Conservation (phyloP, 75 land plant species). For the Sequoia sempervirens region DNA sequence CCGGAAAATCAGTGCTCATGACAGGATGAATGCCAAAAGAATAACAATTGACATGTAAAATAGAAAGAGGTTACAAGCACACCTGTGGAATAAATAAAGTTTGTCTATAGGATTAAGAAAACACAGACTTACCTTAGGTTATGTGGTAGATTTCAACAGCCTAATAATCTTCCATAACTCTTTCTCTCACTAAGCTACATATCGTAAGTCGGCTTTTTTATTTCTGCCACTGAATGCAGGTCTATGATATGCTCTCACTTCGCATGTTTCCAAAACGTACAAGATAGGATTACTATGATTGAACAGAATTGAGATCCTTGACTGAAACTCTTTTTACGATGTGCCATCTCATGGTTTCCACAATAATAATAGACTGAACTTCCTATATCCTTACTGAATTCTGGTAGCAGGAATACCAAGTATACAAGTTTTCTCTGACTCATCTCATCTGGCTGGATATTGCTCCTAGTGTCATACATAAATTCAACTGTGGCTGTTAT, state of each 20-base stretch:
- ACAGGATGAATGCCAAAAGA: background rate
- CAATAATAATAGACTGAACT: background rate
- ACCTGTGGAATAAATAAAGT: too few species aligned
- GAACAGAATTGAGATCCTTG: background rate
- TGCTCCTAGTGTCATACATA: background rate
- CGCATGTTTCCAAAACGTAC: background rate
- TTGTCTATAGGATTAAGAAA: too few species aligned
- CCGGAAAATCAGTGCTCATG: background rate
- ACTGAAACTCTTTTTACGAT: background rate
- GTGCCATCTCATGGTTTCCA: background rate
- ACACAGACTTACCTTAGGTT: too few species aligned
- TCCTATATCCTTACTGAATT: background rate
- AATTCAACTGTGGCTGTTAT: background rate
- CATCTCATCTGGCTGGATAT: background rate
- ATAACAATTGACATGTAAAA: background rate
- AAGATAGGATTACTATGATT: background rate
- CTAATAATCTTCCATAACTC: background rate
- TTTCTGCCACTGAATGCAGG: background rate
- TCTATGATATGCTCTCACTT: background rate
- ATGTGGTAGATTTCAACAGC: too few species aligned
- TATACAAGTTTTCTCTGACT: background rate
- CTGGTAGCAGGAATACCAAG: background rate
- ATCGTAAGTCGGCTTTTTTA: background rate
- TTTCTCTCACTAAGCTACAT: background rate
- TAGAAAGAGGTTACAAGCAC: background rate